Evolutionary conservation across 2,329 filamentous ascomycete genomes (phyloP), one percentile per base, ranked within the genome.

Genomic region (Cladosporium sphaerospermum): DNA sequence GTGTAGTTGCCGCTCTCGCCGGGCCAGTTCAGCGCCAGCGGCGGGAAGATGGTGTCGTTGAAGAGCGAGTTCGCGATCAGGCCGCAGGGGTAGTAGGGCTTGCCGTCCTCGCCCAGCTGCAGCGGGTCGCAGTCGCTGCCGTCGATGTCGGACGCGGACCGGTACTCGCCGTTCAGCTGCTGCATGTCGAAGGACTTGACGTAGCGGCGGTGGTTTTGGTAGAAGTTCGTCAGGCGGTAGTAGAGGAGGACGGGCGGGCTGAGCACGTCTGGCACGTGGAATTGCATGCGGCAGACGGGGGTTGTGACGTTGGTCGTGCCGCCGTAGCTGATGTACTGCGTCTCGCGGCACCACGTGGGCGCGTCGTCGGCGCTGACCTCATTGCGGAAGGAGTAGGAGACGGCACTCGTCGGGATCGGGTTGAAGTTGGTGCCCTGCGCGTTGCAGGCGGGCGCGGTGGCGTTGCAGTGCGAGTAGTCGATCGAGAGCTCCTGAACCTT

Each of bases 191-290:
- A 86, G 1, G 89, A 95, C 67, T 89, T 88, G 56, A 96, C 93
- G 62, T 99, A 99, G 70, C 92, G 85, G 60, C 93, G 86, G 69
- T 99, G 93, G 69, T 99, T 99, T 72, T 99, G 93, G 75, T 97
- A 97, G 75, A 99, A 99, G 73, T 97, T 96, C 54, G 89, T 92
- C 58, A 99, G 83, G 61, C 87, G 86, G 72, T 99, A 99, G 76
- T 96, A 99, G 71, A 97, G 83, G 56, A 92, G 81, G 9, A 99
- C 88, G 0, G 92, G 90, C 1, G 90, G 82, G 3, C 80, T 78
- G 71, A 99, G 85, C 54, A 83, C 75, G 63, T 92, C 85, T 1
- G 89, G 89, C 8, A 96, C 83, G 34, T 80, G 76, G 72, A 97
- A 96, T 57, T 82, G 78, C 53, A 99, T 71, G 32, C 79, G 79